Base-by-base conservation (phyloP, 208 protist species). In the Trypanosoma lewisi region DNA sequence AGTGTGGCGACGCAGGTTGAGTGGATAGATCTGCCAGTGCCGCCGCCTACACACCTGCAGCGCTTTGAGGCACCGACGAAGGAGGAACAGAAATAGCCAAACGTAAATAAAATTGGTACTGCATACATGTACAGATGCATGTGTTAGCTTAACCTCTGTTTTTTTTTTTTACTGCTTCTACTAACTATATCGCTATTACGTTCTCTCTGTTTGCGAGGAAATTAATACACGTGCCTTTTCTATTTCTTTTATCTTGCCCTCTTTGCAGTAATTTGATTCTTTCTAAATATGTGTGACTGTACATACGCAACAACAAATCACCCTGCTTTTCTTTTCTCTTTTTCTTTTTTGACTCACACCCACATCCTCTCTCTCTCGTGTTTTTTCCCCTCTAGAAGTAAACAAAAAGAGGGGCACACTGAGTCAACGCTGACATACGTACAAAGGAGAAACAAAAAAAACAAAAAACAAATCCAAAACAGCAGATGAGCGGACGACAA, bases 11-110 rank as follows among this genome's bases (percentile, higher is more conserved):
- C 70, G 42, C 61, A 83, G 54, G 75, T 77, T 1, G 52, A 74
- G 30, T 75, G 72, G 73, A 58, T 55, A 30, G 72, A 80, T 36
- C 44, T 83, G 41, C 60, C 61, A 31, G 39, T 61, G 3, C 72
- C 62, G 2, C 69, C 72, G 6, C 47, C 61, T 11, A 30, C 39
- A n/a, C 49, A 78, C 27, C 34, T 77, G 37, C 41, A 53, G 31
- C 61, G 51, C 4, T 85, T 70, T 64, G 57, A 34, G 16, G 3
- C 11, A 23, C 37, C 31, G 23, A 9, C 48, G 27, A 9, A 31
- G 16, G 14, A 21, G 2, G 16, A 47, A 4, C 1, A 19, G 23
- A 47, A 47, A 21, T 16, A n/a, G n/a, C n/a, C n/a, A n/a, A 21
- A 3, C 23, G n/a, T 21, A 16, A 23, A 21, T 4, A 21, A 21